Percentiles rank a stretch among this genome's conserved stretches.
These are phyloP conservation scores for Podila clonocystis DNA, from an alignment of 192 early-diverging fungal species.

Conservation along the genomic window DNA sequence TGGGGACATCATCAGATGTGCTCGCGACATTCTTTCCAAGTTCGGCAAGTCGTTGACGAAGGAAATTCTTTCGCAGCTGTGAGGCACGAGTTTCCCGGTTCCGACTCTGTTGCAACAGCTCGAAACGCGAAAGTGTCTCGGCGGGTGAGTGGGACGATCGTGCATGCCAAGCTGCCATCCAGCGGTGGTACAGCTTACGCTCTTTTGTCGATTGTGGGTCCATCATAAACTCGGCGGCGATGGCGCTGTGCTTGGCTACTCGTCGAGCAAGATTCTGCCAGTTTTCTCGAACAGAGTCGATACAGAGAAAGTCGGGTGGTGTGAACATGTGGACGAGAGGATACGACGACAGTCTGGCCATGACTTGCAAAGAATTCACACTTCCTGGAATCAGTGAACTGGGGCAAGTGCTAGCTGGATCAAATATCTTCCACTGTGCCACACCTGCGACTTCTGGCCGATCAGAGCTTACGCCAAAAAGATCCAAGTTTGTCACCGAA, in stretches of 20 bases:
- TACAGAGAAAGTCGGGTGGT: slow-evolving; percentile 22
- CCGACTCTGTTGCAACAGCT: not conserved
- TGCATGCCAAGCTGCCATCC: slow-evolving; percentile 40
- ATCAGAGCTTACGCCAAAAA: too few species aligned
- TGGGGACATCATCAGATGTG: too few species aligned
- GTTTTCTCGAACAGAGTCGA: not conserved
- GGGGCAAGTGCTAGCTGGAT: not conserved
- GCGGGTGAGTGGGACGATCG: slow-evolving; percentile 7
- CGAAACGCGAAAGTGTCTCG: not conserved
- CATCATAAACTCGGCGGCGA: slow-evolving; percentile 17
- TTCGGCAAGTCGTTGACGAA: too few species aligned
- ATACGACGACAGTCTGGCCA: slow-evolving; percentile 11
- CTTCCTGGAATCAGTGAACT: not conserved
- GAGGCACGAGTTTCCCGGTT: not conserved
- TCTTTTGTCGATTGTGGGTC: slow-evolving; percentile 10
- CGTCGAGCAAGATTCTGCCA: not conserved
- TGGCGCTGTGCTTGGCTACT: not conserved
- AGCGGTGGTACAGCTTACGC: slow-evolving; percentile 31
- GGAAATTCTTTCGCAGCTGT: not conserved
- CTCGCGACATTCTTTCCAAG: too few species aligned
- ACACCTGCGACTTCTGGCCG: slow-evolving; percentile 11
- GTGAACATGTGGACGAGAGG: slow-evolving; percentile 35
- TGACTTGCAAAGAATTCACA: slow-evolving; percentile 9
- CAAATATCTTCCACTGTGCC: slow-evolving; percentile 22
- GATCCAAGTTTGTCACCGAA: not conserved